Base-by-base conservation (phyloP, 176 grass and related monocot genomes). In the Echinochloa phyllopogon region DNA sequence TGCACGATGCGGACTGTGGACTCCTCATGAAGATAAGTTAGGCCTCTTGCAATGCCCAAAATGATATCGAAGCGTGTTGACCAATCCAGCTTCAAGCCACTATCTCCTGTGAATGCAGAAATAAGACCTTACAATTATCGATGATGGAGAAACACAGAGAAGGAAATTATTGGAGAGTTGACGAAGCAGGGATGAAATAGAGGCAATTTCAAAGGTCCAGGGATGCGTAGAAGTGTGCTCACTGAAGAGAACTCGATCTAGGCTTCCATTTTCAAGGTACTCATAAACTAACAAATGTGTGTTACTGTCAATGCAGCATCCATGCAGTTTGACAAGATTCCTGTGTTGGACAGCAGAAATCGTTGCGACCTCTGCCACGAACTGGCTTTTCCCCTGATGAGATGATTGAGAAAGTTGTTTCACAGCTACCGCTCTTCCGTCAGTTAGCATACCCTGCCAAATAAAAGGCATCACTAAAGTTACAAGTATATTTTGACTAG, bases 231-330 rank as follows among this genome's bases (percentile, higher is more conserved):
- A 65, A 51, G 17, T 79, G 27, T 38, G 63, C 77, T 37, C 47
- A 93, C 94, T 81, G 37, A 96, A 90, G 36, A 96, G 63, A 74
- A 89, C 91, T 82, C 76, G 89, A 84, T 96, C 94, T 0, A 96
- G 74, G 40, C 94, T 96, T 75, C 86, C 75, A 71, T 93, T 89
- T 75, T 93, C 94, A 11, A 91, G 75, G 55, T 89, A 96, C 42
- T 96, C 91, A 52, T 96, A 96, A 5, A 96, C 94, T 67, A 96
- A 38, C 45, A 93, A 82, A 4, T 65, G 81, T 0, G 57, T 86
- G 4, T 83, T 93, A 49, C 73, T 80, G 57, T 93, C 86, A 39
- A 96, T 85, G 51, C 92, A 92, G 49, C 87, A 94, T 50, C 89
- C 92, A 71, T 85, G 74, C 52, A 92, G 39, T 82, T 86, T 83